A percentile compares a stretch with the other conserved stretches of the same genome.
Conservation (phyloP, 768 basidiomycete genomes). For the Leucocoprinus leucothites region DNA sequence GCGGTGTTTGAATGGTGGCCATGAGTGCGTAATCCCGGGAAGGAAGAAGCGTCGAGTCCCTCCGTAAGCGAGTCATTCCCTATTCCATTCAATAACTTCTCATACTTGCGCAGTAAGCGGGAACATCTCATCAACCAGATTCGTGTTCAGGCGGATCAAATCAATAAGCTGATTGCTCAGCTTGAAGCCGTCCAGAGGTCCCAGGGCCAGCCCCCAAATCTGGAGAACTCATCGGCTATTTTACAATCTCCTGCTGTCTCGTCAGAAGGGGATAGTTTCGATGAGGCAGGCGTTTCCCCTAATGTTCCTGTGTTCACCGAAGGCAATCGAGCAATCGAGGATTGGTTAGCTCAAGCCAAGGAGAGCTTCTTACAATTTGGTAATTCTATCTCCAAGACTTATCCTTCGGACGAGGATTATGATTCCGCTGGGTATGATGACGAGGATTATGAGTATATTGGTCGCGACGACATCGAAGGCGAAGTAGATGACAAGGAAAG, state of each 20-base stretch:
- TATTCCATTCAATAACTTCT: background rate
- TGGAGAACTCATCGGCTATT: constrained; percentile 24
- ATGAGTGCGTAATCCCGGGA: constrained; percentile 81
- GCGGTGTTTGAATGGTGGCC: constrained; percentile 65
- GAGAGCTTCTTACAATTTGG: constrained; percentile 62
- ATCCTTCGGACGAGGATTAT: constrained; percentile 45
- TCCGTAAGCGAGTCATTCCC: constrained; percentile 47
- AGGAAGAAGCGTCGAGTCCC: constrained; percentile 76
- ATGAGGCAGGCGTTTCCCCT: constrained; percentile 24
- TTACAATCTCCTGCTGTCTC: constrained; percentile 37
- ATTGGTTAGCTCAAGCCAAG: constrained; percentile 77
- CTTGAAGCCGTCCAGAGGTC: constrained; percentile 40
- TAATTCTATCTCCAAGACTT: constrained; percentile 52
- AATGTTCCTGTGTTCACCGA: constrained; percentile 14
- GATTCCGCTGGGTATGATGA: constrained; percentile 39
- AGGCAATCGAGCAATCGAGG: constrained; percentile 55
- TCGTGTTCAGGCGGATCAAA: constrained; percentile 68
- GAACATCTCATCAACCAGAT: constrained; percentile 78
- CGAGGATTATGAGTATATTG: constrained; percentile 36
- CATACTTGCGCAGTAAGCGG: constrained; percentile 54
- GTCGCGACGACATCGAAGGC: constrained; percentile 26
- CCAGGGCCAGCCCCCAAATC: constrained; percentile 18
- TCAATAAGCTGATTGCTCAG: constrained; percentile 67
- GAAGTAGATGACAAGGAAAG: constrained; percentile 28
- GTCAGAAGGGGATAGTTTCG: constrained; percentile 27